Base-by-base conservation (phyloP, 1,139 yeast genomes). In the Scheffersomyces illinoinensis region DNA sequence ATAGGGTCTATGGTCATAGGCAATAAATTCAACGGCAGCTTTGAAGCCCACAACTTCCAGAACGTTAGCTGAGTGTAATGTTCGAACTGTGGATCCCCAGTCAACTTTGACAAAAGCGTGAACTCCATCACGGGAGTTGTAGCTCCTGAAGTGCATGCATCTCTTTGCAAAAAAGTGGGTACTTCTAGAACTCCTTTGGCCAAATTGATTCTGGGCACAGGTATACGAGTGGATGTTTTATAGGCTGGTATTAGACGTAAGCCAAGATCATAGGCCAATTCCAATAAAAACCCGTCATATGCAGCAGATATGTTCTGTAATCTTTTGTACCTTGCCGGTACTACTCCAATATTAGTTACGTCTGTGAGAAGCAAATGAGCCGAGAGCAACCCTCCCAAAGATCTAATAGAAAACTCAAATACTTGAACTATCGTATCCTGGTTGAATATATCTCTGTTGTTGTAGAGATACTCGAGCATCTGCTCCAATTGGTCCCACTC, bases 121-220 rank as follows among this genome's bases (percentile, higher is more conserved):
- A 93, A 86, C 71, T 93, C 98, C 54, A 93, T 76, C 58, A 91
- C 82, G 4, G 97, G 91, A 0, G 95, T 87, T 0, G 93, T 89
- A 7, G 93, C 95, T 0, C 97, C 98, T 0, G 97, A 90, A 0
- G 93, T 84, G 69, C 97, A 92, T 10, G 93, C 93, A 62, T 91
- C 96, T 21, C 76, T 68, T 59, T 84, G 86, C 14, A 81, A 63
- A 2, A 64, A 59, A 10, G 70, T 63, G 0, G 86, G 85, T 0
- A 83, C 80, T 0, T 73, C 76, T 2, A 71, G 68, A 0, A 85
- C 76, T 0, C 93, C 93, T 33, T 74, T 66, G 18, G 74, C 75
- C 50, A 92, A 72, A 67, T 91, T 90, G 7, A 91, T 83, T 61
- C 97, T 75, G 0, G 97, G 93, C 7, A 84, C 79, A 0, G 97